Conservation (phyloP, 441 rosid species). For the Mallotus japonicus region DNA sequence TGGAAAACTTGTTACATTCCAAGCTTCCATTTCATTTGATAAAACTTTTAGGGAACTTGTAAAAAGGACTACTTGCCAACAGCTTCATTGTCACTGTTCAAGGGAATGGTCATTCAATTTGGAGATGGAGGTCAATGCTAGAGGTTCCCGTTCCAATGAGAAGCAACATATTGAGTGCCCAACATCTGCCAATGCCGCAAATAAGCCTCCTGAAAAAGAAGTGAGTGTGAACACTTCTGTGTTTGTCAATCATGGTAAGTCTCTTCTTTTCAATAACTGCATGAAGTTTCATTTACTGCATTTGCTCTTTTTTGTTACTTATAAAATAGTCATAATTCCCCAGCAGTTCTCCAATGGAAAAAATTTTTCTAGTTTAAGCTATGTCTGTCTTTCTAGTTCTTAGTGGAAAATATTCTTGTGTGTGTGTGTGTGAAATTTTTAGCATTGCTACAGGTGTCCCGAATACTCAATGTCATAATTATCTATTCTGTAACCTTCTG, state of each 20-base stretch:
- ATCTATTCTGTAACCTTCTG: no score
- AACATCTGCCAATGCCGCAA: slow-evolving; percentile 30
- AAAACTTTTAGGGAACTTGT: slow-evolving; percentile 25
- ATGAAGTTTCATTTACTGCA: neutral
- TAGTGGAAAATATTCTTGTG: neutral
- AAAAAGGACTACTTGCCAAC: slow-evolving; percentile 17
- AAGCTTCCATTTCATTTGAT: slow-evolving; percentile 20
- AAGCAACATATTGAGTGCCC: slow-evolving; percentile 33
- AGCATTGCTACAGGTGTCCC: no score
- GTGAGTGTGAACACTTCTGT: slow-evolving; percentile 23
- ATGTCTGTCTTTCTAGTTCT: no score
- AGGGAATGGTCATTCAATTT: slow-evolving; percentile 43
- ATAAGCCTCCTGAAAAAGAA: slow-evolving; percentile 35
- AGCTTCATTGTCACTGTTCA: slow-evolving; percentile 14
- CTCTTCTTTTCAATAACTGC: slow-evolving; percentile 1
- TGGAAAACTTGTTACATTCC: slow-evolving; percentile 23
- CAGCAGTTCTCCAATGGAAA: no score
- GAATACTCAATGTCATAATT: no score
- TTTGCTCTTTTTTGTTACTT: neutral
- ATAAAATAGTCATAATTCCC: no score
- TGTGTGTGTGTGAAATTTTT: neutral
- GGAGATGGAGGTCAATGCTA: slow-evolving; percentile 39
- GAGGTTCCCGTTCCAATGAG: slow-evolving; percentile 40
- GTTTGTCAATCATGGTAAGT: slow-evolving; percentile 52
- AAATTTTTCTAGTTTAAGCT: no score